These are phyloP conservation scores for Kluyveromyces starmeri DNA, from an alignment of 805 yeast species.

Conservation along the genomic window DNA sequence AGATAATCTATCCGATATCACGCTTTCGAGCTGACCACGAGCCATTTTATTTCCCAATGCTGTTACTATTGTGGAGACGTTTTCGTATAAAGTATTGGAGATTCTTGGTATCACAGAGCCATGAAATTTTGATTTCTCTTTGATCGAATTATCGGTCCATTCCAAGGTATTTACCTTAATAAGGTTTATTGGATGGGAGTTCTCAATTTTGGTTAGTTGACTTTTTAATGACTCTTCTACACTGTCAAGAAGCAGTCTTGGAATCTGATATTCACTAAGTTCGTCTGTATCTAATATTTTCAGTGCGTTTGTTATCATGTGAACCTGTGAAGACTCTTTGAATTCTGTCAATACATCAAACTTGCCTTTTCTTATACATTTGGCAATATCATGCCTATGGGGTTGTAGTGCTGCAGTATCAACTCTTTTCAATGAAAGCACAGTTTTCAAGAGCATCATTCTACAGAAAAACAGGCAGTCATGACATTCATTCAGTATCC, in stretches of 20 bases:
- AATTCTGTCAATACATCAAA: conserved; percentile 1
- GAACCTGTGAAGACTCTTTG: background rate
- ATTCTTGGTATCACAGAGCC: background rate
- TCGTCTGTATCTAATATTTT: background rate
- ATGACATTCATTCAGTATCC: conserved; percentile 10
- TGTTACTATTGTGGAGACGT: background rate
- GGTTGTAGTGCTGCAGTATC: background rate
- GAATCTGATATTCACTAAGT: background rate
- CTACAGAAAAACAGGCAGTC: conserved; percentile 17
- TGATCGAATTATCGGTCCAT: background rate
- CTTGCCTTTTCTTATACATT: conserved; percentile 18
- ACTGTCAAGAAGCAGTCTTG: background rate
- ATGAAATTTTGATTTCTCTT: too few relatives aligned
- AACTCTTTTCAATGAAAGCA: conserved; percentile 5
- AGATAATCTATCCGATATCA: conserved; percentile 9
- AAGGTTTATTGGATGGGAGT: background rate
- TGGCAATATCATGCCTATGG: conserved; percentile 16
- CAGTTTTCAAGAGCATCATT: conserved; percentile 10
- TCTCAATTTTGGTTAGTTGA: background rate
- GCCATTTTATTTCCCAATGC: background rate
- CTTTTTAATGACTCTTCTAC: background rate
- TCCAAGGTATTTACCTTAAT: background rate
- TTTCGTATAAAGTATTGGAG: background rate
- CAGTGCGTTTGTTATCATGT: background rate
- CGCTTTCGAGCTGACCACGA: conserved; percentile 5